Evolutionary conservation across 495 filamentous ascomycete species (phyloP).

Genomic region (Hypomontagnella submonticulosa): DNA sequence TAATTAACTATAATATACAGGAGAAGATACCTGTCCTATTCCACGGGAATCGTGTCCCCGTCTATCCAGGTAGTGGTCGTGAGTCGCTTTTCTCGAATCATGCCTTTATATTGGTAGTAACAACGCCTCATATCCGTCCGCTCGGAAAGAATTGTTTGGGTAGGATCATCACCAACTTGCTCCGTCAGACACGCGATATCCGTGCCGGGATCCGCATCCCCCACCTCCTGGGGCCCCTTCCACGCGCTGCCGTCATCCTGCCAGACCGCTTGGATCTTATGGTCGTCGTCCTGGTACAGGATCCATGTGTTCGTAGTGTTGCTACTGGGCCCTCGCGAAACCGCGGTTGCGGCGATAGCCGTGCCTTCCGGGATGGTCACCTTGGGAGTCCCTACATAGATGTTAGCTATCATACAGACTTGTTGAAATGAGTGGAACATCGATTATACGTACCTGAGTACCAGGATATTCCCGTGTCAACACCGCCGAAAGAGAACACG

Average conservation of each 20-base stretch:
- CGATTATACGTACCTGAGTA: conserved; percentile 20
- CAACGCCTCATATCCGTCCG: conserved; percentile 35
- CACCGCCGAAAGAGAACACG: conserved; percentile 33
- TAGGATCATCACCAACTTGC: conserved; percentile 14
- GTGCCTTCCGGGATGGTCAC: conserved; percentile 21
- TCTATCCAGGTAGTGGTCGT: conserved; percentile 27
- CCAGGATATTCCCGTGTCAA: conserved; percentile 30
- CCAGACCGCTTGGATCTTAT: conserved; percentile 33
- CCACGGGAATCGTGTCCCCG: conserved; percentile 22
- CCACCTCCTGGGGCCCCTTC: conserved; percentile 33
- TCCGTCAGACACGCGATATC: conserved; percentile 40
- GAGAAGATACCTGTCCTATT: conserved; percentile 8
- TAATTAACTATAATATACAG: conserved; percentile 8
- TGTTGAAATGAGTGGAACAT: not conserved
- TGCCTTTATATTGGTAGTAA: conserved; percentile 34
- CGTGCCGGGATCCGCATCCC: conserved; percentile 35
- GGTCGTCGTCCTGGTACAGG: conserved; percentile 31
- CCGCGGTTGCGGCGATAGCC: conserved; percentile 27
- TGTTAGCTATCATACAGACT: not conserved
- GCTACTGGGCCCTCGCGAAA: conserved; percentile 7
- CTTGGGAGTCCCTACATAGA: conserved; percentile 9
- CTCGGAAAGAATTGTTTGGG: conserved; percentile 2
- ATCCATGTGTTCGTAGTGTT: conserved; percentile 36
- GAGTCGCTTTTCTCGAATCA: conserved; percentile 30
- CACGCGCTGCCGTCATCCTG: conserved; percentile 28